Evolutionary conservation across 2,329 filamentous ascomycete genomes (phyloP).

Genomic region (Penicillium sp.): DNA sequence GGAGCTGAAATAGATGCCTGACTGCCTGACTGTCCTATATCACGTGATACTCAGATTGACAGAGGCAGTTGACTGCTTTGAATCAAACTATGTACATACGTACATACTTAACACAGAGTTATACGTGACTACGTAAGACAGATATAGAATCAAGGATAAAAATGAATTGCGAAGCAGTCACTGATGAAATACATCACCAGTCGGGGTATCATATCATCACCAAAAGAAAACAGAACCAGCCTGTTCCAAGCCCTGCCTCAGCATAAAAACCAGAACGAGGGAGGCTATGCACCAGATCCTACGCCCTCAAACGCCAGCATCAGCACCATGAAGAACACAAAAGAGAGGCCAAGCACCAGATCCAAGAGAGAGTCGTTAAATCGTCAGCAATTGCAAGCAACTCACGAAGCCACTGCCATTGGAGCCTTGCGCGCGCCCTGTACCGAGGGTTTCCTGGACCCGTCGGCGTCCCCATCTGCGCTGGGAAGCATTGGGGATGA

Average conservation of each 20-base stretch:
- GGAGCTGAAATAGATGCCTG: slow-evolving; percentile 6
- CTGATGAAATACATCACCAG: slow-evolving; percentile 13
- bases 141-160: not conserved
- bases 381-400: slow-evolving; percentile 11
- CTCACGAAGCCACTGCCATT: slow-evolving; percentile 8
- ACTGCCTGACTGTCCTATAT: slow-evolving; percentile 3
- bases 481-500: slow-evolving; percentile 22
- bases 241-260: slow-evolving; percentile 12
- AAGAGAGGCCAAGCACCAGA: not conserved
- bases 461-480: slow-evolving; percentile 24
- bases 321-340: slow-evolving; percentile 1
- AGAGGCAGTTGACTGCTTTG: not conserved
- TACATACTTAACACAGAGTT: not conserved
- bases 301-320: slow-evolving; percentile 16
- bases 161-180: slow-evolving; percentile 12
- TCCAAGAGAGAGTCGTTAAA: slow-evolving; percentile 19
- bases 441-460: slow-evolving; percentile 21
- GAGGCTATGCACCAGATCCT: slow-evolving; percentile 1
- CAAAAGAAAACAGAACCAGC: slow-evolving; percentile 19
- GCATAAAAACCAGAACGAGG: slow-evolving; percentile 4
- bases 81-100: too few relatives aligned
- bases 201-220: slow-evolving; percentile 32
- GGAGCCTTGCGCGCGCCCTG: slow-evolving; percentile 17
- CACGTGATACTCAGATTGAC: too few relatives aligned
- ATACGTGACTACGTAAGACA: not conserved